phyloP scores from a whole-genome alignment of 2,329 filamentous ascomycete genomes.

The Xylariaceae sp. region DNA sequence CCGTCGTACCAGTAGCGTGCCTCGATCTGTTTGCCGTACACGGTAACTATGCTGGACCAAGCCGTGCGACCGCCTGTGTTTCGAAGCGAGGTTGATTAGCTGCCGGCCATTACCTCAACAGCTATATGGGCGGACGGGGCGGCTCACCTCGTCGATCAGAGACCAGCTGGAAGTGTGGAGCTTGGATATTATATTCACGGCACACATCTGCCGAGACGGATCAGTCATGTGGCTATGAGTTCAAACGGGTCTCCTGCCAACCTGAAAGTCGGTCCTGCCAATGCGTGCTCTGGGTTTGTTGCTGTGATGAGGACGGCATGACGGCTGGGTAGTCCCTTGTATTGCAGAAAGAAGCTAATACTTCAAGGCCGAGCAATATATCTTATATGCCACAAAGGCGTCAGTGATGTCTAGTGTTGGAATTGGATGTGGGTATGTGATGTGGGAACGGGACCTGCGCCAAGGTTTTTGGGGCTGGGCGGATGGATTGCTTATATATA shows the following conservation, averaged over 20 bases:
- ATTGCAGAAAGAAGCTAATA: slow-evolving; percentile 9
- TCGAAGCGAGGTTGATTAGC: slow-evolving; percentile 11
- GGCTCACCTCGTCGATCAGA: slow-evolving; percentile 71
- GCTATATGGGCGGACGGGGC: neutral
- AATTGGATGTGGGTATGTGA: slow-evolving; percentile 10
- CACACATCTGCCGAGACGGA: slow-evolving; percentile 54
- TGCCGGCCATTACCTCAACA: neutral
- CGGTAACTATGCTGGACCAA: slow-evolving; percentile 81
- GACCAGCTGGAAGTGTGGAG: slow-evolving; percentile 69
- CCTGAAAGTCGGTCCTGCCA: slow-evolving; percentile 63
- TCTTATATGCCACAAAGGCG: neutral
- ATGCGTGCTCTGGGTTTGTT: slow-evolving; percentile 29
- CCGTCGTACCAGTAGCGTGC: slow-evolving; percentile 93
- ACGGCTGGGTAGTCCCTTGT: slow-evolving; percentile 10
- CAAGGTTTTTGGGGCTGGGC: slow-evolving; percentile 9
- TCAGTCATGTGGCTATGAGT: slow-evolving; percentile 15
- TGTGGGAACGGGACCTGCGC: slow-evolving; percentile 9
- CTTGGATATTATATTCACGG: slow-evolving; percentile 52
- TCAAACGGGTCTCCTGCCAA: slow-evolving; percentile 37
- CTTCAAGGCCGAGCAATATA: slow-evolving; percentile 3
- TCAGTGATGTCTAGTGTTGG: neutral
- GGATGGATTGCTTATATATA: neutral
- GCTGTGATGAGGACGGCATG: slow-evolving; percentile 32
- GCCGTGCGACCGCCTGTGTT: slow-evolving; percentile 79
- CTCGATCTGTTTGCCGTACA: slow-evolving; percentile 65